A percentile compares a stretch with the other conserved stretches of the same genome.
Conservation (phyloP, 345 rosid species). For the Citrus unshiu region DNA sequence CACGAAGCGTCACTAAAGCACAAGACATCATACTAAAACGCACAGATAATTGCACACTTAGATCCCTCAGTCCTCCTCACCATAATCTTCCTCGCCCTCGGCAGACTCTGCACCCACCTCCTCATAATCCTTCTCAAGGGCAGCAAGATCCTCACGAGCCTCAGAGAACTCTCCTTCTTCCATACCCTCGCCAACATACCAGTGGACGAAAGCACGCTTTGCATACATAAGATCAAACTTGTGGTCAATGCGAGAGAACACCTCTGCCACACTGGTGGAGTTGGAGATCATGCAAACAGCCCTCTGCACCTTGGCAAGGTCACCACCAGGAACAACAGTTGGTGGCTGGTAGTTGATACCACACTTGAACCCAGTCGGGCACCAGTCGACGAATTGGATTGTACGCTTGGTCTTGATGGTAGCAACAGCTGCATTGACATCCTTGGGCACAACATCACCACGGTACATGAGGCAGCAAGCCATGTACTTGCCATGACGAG, state of each 20-base stretch:
- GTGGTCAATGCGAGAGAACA: constrained; percentile 69
- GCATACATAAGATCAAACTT: constrained; percentile 79
- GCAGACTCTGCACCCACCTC: constrained; percentile 81
- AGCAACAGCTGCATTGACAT: constrained; percentile 68
- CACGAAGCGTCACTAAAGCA: background rate
- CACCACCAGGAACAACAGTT: constrained; percentile 80
- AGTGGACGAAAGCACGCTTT: constrained; percentile 73
- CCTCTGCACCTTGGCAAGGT: constrained; percentile 75
- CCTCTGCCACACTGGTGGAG: constrained; percentile 81
- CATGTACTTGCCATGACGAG: constrained; percentile 89
- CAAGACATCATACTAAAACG: background rate
- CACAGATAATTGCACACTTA: background rate
- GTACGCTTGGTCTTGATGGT: constrained; percentile 78
- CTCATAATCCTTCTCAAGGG: constrained; percentile 73
- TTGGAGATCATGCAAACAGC: constrained; percentile 82
- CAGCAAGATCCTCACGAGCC: constrained; percentile 80
- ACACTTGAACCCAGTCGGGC: constrained; percentile 80
- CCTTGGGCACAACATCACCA: constrained; percentile 81
- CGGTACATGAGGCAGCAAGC: constrained; percentile 83
- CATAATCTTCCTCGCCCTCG: constrained; percentile 64
- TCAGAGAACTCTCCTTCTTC: constrained; percentile 82
- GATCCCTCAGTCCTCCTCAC: constrained; percentile 40
- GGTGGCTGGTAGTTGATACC: constrained; percentile 83
- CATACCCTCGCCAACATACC: constrained; percentile 89
- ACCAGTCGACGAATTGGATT: constrained; percentile 76